Conservation (phyloP, 768 basidiomycete genomes). For the Pleurotus ostreatus region DNA sequence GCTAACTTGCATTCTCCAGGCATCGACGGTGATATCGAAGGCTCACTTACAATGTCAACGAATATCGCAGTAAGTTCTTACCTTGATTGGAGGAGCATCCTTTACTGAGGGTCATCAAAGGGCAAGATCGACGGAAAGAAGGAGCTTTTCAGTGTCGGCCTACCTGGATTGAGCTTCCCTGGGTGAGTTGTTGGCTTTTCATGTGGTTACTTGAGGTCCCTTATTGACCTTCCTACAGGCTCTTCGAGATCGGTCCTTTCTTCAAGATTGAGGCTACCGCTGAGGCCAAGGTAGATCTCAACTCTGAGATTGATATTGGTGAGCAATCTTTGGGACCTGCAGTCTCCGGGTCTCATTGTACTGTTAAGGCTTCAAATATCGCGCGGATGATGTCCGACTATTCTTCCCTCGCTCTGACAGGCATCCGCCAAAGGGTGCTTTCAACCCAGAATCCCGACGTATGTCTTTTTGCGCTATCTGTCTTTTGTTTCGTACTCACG, state of each 20-base stretch:
- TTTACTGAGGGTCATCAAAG: constrained; percentile 7
- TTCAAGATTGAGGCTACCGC: constrained; percentile 30
- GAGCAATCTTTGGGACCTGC: neutral
- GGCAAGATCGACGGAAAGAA: constrained; percentile 18
- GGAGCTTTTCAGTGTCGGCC: constrained; percentile 24
- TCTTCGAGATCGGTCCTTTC: constrained; percentile 35
- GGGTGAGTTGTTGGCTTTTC: constrained; percentile 18
- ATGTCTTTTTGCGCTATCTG: constrained; percentile 10
- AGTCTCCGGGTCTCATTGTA: neutral
- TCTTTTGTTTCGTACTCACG: neutral
- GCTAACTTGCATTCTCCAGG: neutral
- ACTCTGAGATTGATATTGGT: constrained; percentile 24
- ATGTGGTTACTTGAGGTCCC: neutral
- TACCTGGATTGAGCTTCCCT: constrained; percentile 28
- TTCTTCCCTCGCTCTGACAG: constrained; percentile 31
- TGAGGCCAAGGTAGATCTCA: constrained; percentile 24
- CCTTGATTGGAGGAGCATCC: neutral
- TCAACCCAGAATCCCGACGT: constrained; percentile 26
- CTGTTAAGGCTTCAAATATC: constrained; percentile 23
- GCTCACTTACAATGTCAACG: neutral
- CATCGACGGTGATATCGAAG: constrained; percentile 1
- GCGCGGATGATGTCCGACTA: constrained; percentile 23
- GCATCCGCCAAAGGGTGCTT: constrained; percentile 18
- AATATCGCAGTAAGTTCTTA: neutral
- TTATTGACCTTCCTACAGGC: neutral